These are phyloP conservation scores for Xylaria nigripes DNA, from an alignment of 495 filamentous ascomycete genomes.

Conservation along the genomic window DNA sequence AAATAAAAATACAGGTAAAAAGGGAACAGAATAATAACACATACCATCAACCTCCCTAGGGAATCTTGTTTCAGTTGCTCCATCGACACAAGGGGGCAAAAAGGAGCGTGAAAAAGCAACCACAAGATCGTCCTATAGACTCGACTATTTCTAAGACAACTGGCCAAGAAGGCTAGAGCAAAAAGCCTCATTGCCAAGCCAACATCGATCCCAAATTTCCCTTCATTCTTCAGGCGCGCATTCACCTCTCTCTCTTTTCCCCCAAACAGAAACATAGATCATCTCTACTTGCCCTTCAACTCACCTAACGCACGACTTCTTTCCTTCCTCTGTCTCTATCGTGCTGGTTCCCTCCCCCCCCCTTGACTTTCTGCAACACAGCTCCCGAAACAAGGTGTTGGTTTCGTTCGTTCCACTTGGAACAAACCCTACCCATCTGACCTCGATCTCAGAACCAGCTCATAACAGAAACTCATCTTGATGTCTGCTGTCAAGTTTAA, in stretches of 20 bases:
- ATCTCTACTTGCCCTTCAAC: neutral
- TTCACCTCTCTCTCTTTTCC: slow-evolving; percentile 2
- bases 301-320: neutral
- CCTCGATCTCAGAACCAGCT: slow-evolving; percentile 5
- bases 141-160: slow-evolving; percentile 24
- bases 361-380: slow-evolving; percentile 19
- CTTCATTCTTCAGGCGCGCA: slow-evolving; percentile 5
- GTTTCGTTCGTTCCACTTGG: slow-evolving; percentile 17
- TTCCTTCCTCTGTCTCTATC: neutral
- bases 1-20: neutral
- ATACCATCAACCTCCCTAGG: slow-evolving; percentile 2
- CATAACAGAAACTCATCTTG: slow-evolving; percentile 28
- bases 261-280: too few relatives aligned
- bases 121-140: slow-evolving; percentile 15
- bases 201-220: slow-evolving; percentile 3
- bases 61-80: slow-evolving; percentile 23
- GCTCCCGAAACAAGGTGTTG: slow-evolving; percentile 26
- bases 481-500: slow-evolving; percentile 45
- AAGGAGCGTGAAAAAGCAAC: slow-evolving; percentile 10
- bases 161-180: slow-evolving; percentile 10
- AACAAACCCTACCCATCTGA: slow-evolving; percentile 10
- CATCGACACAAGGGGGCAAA: slow-evolving; percentile 4
- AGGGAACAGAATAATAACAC: neutral
- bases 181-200: slow-evolving; percentile 5
- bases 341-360: neutral